Percentiles rank a stretch among this genome's conserved stretches.
Conservation (phyloP, 176 grass and related monocot genomes). For the bread wheat (Triticum aestivum) region DNA sequence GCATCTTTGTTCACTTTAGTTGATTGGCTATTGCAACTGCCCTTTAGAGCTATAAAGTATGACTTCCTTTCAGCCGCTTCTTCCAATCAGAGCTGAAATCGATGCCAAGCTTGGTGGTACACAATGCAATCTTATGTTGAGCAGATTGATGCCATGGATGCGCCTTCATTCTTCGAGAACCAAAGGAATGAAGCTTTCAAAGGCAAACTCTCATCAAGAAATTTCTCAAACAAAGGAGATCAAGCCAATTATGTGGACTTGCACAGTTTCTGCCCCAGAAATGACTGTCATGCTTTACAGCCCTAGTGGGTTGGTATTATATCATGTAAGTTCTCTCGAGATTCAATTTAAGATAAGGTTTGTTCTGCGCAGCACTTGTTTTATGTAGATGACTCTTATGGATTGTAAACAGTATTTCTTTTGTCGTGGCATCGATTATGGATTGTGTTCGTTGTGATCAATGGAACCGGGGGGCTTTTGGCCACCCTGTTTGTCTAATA, state of each 20-base stretch:
- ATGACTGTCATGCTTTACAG: slow-evolving; percentile 86
- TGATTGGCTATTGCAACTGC: background rate
- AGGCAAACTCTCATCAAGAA: slow-evolving; percentile 46
- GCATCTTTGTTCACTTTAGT: slow-evolving; percentile 36
- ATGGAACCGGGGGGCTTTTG: background rate
- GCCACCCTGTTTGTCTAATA: too few species aligned
- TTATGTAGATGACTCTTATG: slow-evolving; percentile 2
- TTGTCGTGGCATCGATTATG: background rate
- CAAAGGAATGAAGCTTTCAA: slow-evolving; percentile 59
- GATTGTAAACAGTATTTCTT: slow-evolving; percentile 7
- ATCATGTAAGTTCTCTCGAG: slow-evolving; percentile 85
- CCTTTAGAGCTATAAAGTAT: slow-evolving; percentile 35
- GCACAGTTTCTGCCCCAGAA: slow-evolving; percentile 88
- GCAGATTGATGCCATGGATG: slow-evolving; percentile 87
- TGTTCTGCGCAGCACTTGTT: background rate
- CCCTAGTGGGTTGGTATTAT: slow-evolving; percentile 68
- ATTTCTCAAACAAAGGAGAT: slow-evolving; percentile 56
- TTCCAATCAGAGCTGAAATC: slow-evolving; percentile 90
- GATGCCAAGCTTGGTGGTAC: slow-evolving; percentile 97
- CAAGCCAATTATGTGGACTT: slow-evolving; percentile 92
- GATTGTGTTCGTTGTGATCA: background rate
- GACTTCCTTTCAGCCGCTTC: slow-evolving; percentile 60
- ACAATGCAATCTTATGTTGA: slow-evolving; percentile 86
- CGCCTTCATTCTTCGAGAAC: slow-evolving; percentile 59
- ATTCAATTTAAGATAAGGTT: slow-evolving; percentile 14